Conservation (phyloP, 2,329 filamentous ascomycete genomes). For the Fusarium drepaniforme region DNA sequence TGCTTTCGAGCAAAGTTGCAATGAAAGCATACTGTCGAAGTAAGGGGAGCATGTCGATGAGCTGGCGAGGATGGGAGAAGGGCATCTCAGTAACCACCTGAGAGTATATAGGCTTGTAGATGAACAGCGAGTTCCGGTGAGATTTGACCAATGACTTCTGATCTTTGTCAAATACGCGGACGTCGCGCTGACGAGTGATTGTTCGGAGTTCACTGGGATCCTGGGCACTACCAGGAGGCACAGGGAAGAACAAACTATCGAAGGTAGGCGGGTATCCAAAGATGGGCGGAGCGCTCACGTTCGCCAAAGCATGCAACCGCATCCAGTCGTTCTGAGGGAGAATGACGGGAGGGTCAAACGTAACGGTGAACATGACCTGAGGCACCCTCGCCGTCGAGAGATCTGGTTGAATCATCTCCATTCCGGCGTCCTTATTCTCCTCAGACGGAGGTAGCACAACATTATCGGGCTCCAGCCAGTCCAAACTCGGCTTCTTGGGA, state of each 20-base stretch:
- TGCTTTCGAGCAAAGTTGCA: slow-evolving; percentile 72
- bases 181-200: slow-evolving; percentile 61
- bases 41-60: slow-evolving; percentile 79
- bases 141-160: slow-evolving; percentile 47
- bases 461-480: slow-evolving; percentile 81
- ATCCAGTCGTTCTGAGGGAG: slow-evolving; percentile 74
- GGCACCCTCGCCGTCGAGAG: slow-evolving; percentile 67
- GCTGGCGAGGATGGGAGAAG: slow-evolving; percentile 82
- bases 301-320: slow-evolving; percentile 70
- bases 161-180: slow-evolving; percentile 56
- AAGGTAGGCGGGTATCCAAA: slow-evolving; percentile 60
- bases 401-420: slow-evolving; percentile 65
- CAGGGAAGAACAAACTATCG: slow-evolving; percentile 69
- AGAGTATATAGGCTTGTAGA: slow-evolving; percentile 80
- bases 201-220: slow-evolving; percentile 70
- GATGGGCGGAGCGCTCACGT: slow-evolving; percentile 55
- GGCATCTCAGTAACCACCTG: slow-evolving; percentile 75
- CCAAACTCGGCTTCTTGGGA: slow-evolving; percentile 62
- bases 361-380: slow-evolving; percentile 80
- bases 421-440: slow-evolving; percentile 61
- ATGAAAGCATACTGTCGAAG: slow-evolving; percentile 82
- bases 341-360: slow-evolving; percentile 79
- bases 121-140: slow-evolving; percentile 73
- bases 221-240: slow-evolving; percentile 60
- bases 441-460: slow-evolving; percentile 66